Base-by-base conservation (phyloP, 2,329 filamentous ascomycete genomes). In the Pseudogymnoascus sp. region DNA sequence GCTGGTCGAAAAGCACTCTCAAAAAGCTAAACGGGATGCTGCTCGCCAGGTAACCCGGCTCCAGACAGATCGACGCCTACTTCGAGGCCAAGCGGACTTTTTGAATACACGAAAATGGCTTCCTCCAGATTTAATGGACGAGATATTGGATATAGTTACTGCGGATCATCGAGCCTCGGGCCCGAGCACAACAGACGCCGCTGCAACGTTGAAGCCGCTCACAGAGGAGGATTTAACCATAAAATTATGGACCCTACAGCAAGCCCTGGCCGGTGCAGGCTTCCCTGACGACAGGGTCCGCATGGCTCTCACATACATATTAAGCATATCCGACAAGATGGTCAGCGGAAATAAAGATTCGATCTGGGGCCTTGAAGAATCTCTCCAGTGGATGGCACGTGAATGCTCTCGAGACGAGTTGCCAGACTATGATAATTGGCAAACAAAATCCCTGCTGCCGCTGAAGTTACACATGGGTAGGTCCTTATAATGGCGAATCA, bases 351-450 rank as follows among this genome's bases (percentile, higher is more conserved):
- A 74, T 64, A 87, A 85, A 67, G 88, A 91, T 65, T 80, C 81
- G 45, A 82, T 92, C 12, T 96, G 91, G 89, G 92, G 92, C 8
- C 77, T 97, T 36, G 88, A 95, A 64, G 92, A 96, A 74, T 86
- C 89, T 27, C 74, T 99, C 18, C 90, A 97, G 68, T 96, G 92
- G 90, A 81, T 97, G 61, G 90, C 91, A n/a, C 79, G 90, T 66
- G 84, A 94, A 71, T 90, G 87, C 68, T 76, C 81, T 12, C 76
- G 80, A 65, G 82, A 86, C 0, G 87, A 92, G 68, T 79, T 93
- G 36, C 88, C 88, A 5, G 80, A 85, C 55, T 95, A 94, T 72
- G 85, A 88, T 18, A 80, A 78, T 62, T 76, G 72, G 60, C 66
- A 70, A 45, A 64, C 69, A 27, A 72, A 68, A 62, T 60, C 42